Percentiles rank a stretch among this genome's conserved stretches.
Evolutionary conservation across 129 eudicot genomes (phyloP).

Genomic region (Smallanthus sonchifolius): DNA sequence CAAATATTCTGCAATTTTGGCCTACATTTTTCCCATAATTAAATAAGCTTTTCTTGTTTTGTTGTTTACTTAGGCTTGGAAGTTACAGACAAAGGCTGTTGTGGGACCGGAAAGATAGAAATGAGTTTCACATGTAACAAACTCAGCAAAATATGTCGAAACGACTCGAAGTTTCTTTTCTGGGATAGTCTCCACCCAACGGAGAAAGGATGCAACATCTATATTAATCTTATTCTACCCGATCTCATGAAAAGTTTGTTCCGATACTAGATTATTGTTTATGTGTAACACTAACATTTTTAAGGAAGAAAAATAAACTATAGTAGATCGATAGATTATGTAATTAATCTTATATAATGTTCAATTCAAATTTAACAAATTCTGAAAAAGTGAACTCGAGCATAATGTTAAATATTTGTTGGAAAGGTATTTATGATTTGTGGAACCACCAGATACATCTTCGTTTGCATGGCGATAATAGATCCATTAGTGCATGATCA

Average conservation of each 20-base stretch:
- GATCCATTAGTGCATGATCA: background rate
- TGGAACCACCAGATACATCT: too few relatives aligned
- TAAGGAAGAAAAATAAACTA: background rate
- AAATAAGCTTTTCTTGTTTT: background rate
- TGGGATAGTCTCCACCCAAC: conserved; percentile 24
- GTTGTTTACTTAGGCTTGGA: conserved; percentile 15
- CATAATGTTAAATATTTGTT: background rate
- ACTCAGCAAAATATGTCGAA: background rate
- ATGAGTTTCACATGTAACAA: background rate
- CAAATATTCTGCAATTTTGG: too few relatives aligned
- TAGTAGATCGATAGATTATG: background rate
- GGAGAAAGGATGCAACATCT: conserved; percentile 13
- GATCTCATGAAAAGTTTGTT: conserved; percentile 19
- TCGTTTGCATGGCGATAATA: background rate
- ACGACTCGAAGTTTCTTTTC: conserved; percentile 17
- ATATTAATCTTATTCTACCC: background rate
- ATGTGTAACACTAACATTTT: background rate
- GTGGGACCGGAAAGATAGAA: conserved; percentile 25
- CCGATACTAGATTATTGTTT: background rate
- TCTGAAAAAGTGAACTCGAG: background rate
- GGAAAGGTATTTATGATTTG: background rate
- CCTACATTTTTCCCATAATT: too few relatives aligned
- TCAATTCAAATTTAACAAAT: background rate
- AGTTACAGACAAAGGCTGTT: conserved; percentile 20
- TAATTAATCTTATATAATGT: background rate